phyloP scores from a whole-genome alignment of 2,329 filamentous ascomycete genomes.

The Aspergillus eucalypticola region DNA sequence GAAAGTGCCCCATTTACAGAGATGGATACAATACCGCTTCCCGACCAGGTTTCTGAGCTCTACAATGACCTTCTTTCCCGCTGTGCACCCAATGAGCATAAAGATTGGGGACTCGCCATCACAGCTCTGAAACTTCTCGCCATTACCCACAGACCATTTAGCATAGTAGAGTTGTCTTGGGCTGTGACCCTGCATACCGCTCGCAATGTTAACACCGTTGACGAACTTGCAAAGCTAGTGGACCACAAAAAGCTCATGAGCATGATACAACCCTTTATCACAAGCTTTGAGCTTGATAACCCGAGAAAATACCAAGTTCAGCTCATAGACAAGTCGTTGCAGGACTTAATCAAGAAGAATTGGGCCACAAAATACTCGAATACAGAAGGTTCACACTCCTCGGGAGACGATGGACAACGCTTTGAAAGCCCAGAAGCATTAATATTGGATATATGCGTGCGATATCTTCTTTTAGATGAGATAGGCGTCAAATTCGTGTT shows the following conservation, averaged over 20 bases:
- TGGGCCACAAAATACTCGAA: background rate
- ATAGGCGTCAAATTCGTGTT: conserved; percentile 30
- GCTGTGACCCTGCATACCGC: conserved; percentile 24
- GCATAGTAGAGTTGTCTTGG: conserved; percentile 34
- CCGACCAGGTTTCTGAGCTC: background rate
- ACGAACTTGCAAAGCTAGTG: conserved; percentile 21
- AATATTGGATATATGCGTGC: conserved; percentile 28
- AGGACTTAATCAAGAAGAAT: conserved; percentile 15
- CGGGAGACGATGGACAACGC: background rate
- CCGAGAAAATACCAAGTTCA: conserved; percentile 20
- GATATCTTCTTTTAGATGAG: conserved; percentile 27
- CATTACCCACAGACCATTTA: conserved; percentile 27
- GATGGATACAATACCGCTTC: too few species aligned
- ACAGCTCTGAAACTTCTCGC: conserved; percentile 26
- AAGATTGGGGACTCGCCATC: conserved; percentile 18
- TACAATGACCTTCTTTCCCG: background rate
- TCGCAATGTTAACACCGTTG: conserved; percentile 24
- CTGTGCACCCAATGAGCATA: conserved; percentile 12
- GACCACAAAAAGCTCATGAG: conserved; percentile 30
- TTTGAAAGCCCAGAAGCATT: conserved; percentile 21
- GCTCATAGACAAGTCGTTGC: conserved; percentile 25
- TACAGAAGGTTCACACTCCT: background rate
- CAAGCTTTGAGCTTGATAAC: conserved; percentile 15
- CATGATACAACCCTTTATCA: conserved; percentile 21
- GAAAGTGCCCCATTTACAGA: too few species aligned